Base-by-base conservation (phyloP, 495 filamentous ascomycete genomes). In the Aspergillus ostianus region DNA sequence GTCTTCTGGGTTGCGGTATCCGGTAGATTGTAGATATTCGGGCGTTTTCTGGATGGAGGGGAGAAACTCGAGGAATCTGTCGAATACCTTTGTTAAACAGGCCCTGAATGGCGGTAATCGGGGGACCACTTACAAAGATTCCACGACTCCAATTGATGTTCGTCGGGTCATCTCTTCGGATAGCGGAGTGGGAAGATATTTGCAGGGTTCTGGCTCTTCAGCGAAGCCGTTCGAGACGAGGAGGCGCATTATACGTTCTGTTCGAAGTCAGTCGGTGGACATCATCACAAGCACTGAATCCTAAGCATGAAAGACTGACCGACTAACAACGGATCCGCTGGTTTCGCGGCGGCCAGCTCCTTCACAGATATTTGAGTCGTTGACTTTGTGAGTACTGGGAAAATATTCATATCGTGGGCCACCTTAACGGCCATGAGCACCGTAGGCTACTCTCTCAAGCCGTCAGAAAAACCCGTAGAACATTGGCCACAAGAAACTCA, bases 221-320 rank as follows among this genome's bases (percentile, higher is more conserved):
- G 59, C 65, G 30, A 65, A 68, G 17, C 58, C 57, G 30, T 51
- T 60, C 50, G 56, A 53, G 27, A 60, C 59, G 13, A 63, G 49
- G 56, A 55, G 21, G 9, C 62, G 65, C 56, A 68, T 63, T 29
- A 68, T 68, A 20, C 65, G 62, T 29, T 65, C 65, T 68, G 46
- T 17, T n/a, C n/a, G n/a, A n/a, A 13, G 3, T 21, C 23, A 20
- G 36, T 41, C 2, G 15, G 36, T 10, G 36, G 9, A 30, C 8
- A 32, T 10, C 13, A 15, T 46, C 15, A 29, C 3, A 18, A 19
- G 4, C 17, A 1, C 12, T 10, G 32, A 55, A 2, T 10, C 36
- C 36, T 32, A 2, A 41, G 9, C 8, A 32, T 12, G 48, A 20
- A n/a, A 19, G 30, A 51, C 21, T 60, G 47, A 68, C 63, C 62